phyloP scores from a whole-genome alignment of 108 stramenopile genomes.

The Cyclotella distinguenda region DNA sequence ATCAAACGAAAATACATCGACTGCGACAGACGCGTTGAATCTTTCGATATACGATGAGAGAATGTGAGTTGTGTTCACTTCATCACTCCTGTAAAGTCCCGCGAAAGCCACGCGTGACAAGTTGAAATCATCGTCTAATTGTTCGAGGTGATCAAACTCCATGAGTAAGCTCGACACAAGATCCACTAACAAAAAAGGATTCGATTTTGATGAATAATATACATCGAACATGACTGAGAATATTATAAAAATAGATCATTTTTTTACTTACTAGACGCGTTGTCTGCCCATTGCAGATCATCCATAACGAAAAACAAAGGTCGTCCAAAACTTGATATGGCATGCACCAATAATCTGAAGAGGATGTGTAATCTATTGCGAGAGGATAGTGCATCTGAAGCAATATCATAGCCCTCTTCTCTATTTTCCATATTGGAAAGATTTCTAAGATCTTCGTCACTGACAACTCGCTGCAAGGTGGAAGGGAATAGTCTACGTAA shows the following conservation, averaged over 20 bases:
- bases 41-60: neutral
- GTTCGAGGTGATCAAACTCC: neutral
- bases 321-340: conserved; percentile 5
- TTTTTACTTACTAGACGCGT: neutral
- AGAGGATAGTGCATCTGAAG: neutral
- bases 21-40: neutral
- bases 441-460: conserved; percentile 1
- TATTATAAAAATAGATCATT: neutral
- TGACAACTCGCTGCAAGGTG: conserved; percentile 1
- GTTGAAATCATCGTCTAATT: neutral
- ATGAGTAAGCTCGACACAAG: neutral
- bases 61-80: neutral
- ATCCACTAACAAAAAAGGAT: neutral
- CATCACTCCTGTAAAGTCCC: neutral
- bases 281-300: conserved; percentile 30
- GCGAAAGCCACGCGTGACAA: neutral
- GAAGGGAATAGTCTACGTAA: neutral
- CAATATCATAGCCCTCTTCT: neutral
- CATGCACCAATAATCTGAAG: neutral
- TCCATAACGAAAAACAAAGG: conserved; percentile 22
- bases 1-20: neutral
- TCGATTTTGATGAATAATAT: neutral
- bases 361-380: conserved; percentile 13
- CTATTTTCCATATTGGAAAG: neutral
- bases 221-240: neutral